Conservation (phyloP, 2,329 filamentous ascomycete genomes). For the Drechslerella stenobrocha region DNA sequence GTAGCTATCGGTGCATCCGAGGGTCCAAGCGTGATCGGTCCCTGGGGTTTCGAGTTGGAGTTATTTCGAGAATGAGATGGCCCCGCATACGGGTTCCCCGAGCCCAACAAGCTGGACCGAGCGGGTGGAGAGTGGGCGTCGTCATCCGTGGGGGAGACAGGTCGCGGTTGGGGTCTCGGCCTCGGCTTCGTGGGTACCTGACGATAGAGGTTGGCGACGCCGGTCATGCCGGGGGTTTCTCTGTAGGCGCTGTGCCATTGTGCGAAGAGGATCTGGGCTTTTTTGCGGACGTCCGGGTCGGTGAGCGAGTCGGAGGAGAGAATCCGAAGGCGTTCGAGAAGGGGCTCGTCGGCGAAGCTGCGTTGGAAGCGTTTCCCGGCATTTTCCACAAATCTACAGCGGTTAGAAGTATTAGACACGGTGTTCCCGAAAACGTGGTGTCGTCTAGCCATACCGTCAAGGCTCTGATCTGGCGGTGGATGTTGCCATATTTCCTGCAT, state of each 20-base stretch:
- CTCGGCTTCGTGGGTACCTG: slow-evolving; percentile 63
- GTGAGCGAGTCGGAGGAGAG: slow-evolving; percentile 82
- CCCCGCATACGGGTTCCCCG: slow-evolving; percentile 56
- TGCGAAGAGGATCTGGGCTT: slow-evolving; percentile 82
- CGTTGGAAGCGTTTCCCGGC: slow-evolving; percentile 84
- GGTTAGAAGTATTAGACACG: not conserved
- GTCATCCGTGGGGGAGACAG: slow-evolving; percentile 48
- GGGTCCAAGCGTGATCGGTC: slow-evolving; percentile 54
- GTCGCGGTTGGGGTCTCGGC: slow-evolving; percentile 58
- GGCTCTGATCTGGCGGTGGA: slow-evolving; percentile 88
- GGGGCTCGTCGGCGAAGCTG: slow-evolving; percentile 82
- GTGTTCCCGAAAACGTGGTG: not conserved
- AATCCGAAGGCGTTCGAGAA: slow-evolving; percentile 86
- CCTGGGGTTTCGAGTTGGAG: slow-evolving; percentile 54
- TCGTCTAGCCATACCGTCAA: slow-evolving; percentile 62
- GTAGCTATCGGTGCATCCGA: slow-evolving; percentile 56
- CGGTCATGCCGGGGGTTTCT: slow-evolving; percentile 74
- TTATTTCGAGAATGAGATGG: slow-evolving; percentile 50
- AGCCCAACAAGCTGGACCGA: slow-evolving; percentile 2
- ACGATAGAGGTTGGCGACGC: slow-evolving; percentile 76
- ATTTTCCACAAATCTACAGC: slow-evolving; percentile 74
- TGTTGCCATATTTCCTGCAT: slow-evolving; percentile 81
- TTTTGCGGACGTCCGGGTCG: slow-evolving; percentile 81
- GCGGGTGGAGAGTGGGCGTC: slow-evolving; percentile 53
- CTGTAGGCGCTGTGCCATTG: slow-evolving; percentile 86